Base-by-base conservation (phyloP, 2,329 filamentous ascomycete genomes). In the Aspergillus glaucus region DNA sequence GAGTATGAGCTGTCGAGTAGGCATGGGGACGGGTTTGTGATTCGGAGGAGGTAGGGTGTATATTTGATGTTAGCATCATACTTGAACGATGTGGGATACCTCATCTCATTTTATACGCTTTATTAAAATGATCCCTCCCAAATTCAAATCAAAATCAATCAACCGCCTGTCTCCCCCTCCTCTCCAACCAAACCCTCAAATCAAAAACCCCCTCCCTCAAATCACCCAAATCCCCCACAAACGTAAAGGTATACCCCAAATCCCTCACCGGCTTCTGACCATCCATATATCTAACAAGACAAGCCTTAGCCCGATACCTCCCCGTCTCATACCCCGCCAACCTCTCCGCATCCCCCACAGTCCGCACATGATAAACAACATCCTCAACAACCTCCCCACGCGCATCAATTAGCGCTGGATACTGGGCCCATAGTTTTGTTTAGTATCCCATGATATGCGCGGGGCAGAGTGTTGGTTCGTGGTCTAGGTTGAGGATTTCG, bases 371-470 rank as follows among this genome's bases (percentile, higher is more conserved):
- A 40, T 55, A 61, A 17, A 53, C 48, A 19, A 53, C 48, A 9
- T 54, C 57, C n/a, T 52, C 44, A 3, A 58, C 52, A 4, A 37
- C 43, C 15, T 45, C 43, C 3, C 37, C 49, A 14, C 39, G 26
- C 10, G 22, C 40, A 14, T 51, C 43, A 7, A 60, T 26, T 1
- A 60, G 50, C 21, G 56, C 55, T 17, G 56, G 54, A 19, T 60
- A 62, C 7, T 50, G 37, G 15, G 55, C 58, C 55, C 54, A 60
- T 36, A 58, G 42, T 46, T 60, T 56, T 45, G 45, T 50, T 39
- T 41, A 36, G 44, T 58, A 59, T 6, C 55, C 56, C 10, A 46
- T 34, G 4, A 63, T 45, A 22, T 44, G 50, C 9, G 55, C 58
- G 5, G 53, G 53, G 8, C 54, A 49, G 3, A 62, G 46, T 8